Evolutionary conservation across 176 grass and related monocot species (phyloP).

Genomic region (Oryza meridionalis): DNA sequence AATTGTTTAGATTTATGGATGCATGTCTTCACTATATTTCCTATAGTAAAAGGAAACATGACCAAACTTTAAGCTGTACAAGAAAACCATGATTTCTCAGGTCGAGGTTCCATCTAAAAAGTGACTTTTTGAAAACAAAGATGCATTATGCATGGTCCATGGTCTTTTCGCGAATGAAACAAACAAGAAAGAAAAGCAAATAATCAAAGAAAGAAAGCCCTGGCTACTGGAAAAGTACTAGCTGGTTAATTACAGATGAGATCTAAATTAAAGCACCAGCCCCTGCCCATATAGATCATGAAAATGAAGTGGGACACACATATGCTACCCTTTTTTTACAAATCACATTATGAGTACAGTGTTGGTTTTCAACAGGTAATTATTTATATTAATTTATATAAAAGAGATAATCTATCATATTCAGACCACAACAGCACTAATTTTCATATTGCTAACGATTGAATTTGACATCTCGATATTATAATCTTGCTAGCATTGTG

Average conservation of each 20-base stretch:
- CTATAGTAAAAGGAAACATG: background rate
- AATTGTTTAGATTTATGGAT: background rate
- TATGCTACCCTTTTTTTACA: too few species aligned
- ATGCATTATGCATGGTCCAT: slow-evolving; percentile 12
- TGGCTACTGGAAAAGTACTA: background rate
- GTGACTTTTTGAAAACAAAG: background rate
- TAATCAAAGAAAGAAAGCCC: background rate
- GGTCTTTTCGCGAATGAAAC: background rate
- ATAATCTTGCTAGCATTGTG: background rate
- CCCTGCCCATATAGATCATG: background rate
- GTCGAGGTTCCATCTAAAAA: background rate
- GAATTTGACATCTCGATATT: background rate
- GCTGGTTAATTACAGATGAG: background rate
- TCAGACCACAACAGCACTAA: background rate
- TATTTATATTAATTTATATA: background rate
- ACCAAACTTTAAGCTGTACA: background rate
- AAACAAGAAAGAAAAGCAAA: background rate
- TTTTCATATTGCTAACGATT: background rate
- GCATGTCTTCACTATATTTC: background rate
- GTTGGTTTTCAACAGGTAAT: background rate
- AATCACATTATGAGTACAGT: too few species aligned
- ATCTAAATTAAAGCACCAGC: slow-evolving; percentile 1
- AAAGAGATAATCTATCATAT: background rate
- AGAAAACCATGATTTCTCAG: background rate
- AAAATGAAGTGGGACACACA: background rate